phyloP scores from a whole-genome alignment of 1,284 basidiomycete species.

The Leccinum fallax region DNA sequence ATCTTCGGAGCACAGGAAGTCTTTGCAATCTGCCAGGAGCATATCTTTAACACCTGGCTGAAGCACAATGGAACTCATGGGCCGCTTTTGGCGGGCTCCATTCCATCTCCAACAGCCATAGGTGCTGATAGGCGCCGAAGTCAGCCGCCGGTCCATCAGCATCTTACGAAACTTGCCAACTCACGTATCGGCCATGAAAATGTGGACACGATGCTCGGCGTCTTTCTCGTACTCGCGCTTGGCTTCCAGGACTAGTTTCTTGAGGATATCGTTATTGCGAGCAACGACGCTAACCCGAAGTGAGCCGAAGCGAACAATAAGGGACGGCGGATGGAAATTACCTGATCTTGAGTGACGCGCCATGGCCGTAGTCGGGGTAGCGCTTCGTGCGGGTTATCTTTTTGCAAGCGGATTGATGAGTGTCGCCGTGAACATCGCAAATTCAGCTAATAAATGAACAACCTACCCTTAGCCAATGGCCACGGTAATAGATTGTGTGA shows the following conservation, averaged over 20 bases:
- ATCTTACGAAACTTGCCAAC: conserved; percentile 30
- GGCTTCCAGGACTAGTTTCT: conserved; percentile 80
- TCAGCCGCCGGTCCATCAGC: conserved; percentile 10
- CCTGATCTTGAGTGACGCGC: conserved; percentile 78
- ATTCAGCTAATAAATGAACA: conserved; percentile 11
- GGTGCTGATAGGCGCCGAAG: conserved; percentile 42
- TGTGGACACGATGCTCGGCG: conserved; percentile 84
- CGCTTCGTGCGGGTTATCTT: conserved; percentile 80
- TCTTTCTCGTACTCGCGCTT: conserved; percentile 87
- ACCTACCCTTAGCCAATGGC: conserved; percentile 80
- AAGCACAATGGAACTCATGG: conserved; percentile 84
- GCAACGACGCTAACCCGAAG: conserved; percentile 66
- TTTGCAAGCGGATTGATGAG: conserved; percentile 26
- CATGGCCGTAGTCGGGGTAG: conserved; percentile 70
- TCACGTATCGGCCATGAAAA: conserved; percentile 85
- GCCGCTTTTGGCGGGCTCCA: conserved; percentile 80
- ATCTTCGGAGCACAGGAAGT: conserved; percentile 80
- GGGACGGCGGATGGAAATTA: conserved; percentile 26
- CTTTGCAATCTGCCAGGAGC: conserved; percentile 81
- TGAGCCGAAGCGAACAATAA: conserved; percentile 7
- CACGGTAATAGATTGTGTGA: conserved; percentile 83
- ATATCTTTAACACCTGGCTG: conserved; percentile 86
- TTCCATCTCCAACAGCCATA: conserved; percentile 84
- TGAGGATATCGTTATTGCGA: conserved; percentile 81
- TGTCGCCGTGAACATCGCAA: conserved; percentile 23